Base-by-base conservation (phyloP, 2,329 filamentous ascomycete genomes). In the Pseudocercospora pini-densiflorae region DNA sequence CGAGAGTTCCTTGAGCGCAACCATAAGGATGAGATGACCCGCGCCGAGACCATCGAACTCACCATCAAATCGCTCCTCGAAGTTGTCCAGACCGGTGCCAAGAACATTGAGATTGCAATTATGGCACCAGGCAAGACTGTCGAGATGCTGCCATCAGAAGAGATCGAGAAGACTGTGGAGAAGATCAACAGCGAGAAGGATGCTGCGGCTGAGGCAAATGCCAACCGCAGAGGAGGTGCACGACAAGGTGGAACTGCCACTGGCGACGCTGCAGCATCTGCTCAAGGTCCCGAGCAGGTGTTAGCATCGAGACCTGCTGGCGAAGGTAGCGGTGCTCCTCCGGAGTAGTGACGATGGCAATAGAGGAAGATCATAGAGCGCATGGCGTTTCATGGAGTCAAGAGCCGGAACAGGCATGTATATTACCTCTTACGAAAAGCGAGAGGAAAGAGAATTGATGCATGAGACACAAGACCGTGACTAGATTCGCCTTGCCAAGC, bases 171-270 rank as follows among this genome's bases (percentile, higher is more conserved):
- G 74, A 97, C 97, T 77, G 96, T 99, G 77, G 98, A 98, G 89
- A 95, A 89, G 81, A 99, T 99, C 80, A 97, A 99, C 85, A 92
- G 94, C 76, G 96, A 99, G 87, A 99, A 99, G 88, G 94, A 97
- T 79, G 95, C 98, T 81, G 73, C 69, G 0, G 70, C 70, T 29
- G 95, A 99, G 85, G 94, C 94, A 24, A 93, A 92, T 47, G 97
- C 93, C 87, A 97, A 97, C 90, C 96, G 97, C 53, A 65, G 70
- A 67, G 70, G 70, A 60, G 91, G 92, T 66, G 86, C 90, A 43
- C 75, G 80, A 75, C 82, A 72, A 74, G 75, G 74, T 51, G 74
- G 67, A 31, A 63, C 68, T 29, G 70, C 68, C 10, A 67, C 67
- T 31, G 66, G 70, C 61, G 71, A 71, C 59, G 71, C 72, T 12